phyloP scores from a whole-genome alignment of 208 protist species.

The Leishmania martiniquensis region DNA sequence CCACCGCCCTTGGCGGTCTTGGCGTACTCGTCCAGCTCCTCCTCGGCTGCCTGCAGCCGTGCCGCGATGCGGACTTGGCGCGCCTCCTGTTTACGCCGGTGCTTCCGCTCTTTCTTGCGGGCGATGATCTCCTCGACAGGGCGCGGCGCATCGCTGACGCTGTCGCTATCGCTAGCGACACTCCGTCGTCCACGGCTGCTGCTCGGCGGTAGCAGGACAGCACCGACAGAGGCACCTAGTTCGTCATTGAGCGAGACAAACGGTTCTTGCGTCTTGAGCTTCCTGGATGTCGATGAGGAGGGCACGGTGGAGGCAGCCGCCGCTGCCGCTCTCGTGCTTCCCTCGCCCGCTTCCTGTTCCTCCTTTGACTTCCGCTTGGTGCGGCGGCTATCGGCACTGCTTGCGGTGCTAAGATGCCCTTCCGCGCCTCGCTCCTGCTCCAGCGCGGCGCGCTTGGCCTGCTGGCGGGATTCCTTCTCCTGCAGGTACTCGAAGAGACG shows the following conservation, averaged over 20 bases:
- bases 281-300: background rate
- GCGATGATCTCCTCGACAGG: slow-evolving; percentile 69
- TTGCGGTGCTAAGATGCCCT: background rate
- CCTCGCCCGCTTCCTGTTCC: background rate
- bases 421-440: slow-evolving; percentile 15
- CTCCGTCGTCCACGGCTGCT: background rate
- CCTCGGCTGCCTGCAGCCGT: slow-evolving; percentile 44
- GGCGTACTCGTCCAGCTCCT: slow-evolving; percentile 41
- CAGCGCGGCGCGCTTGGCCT: slow-evolving; percentile 31
- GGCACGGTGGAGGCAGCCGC: background rate
- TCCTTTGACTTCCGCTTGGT: background rate
- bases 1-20: slow-evolving; percentile 35
- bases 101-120: slow-evolving; percentile 84
- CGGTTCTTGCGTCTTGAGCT: slow-evolving; percentile 10
- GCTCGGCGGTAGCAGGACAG: slow-evolving; percentile 13
- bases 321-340: background rate
- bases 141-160: slow-evolving; percentile 9
- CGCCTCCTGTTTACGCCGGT: slow-evolving; percentile 63
- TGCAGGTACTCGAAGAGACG: slow-evolving; percentile 66
- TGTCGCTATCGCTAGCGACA: background rate
- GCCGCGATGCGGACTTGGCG: slow-evolving; percentile 50
- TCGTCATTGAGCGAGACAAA: slow-evolving; percentile 46
- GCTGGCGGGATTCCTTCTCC: slow-evolving; percentile 38
- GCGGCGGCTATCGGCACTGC: background rate
- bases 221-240: slow-evolving; percentile 32